Evolutionary conservation across 257 asterid species (phyloP), one percentile per base, ranked within the genome.

Genomic region (Nicotiana benthamiana): DNA sequence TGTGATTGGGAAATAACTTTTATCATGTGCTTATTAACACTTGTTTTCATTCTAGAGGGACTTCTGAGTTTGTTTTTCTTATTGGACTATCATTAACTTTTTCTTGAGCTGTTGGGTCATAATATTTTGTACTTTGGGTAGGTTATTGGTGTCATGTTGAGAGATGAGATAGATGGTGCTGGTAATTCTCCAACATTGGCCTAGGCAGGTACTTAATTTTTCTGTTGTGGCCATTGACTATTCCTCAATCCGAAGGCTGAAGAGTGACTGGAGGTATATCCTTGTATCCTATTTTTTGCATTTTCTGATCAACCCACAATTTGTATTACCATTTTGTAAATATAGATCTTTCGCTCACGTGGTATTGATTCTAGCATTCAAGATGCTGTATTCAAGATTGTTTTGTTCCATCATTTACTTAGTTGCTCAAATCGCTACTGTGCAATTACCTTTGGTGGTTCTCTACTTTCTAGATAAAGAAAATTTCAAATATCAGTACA

Each of bases 301-400:
- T 74, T 70, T 83, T 51, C 16, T 48, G 62, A 28, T 79, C 79
- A 79, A 77, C 32, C 77, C 78, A 32, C 57, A 56, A 17, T 63
- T 64, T 81, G 68, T 78, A 81, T 32, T 54, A 78, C 46, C 66
- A 26, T 65, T 83, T 83, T 86, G 89, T 81, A 64, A 77, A 86
- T 83, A 79, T 74, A 15, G 43, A 22, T 48, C 40, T 48, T 26
- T 32, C 24, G 9, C 79, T 26, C 61, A 43, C 34, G 22, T 22
- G 79, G 61, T 48, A 16, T 9, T 26, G 24, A 8, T 74, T 22
- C 78, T 74, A 48, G 79, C 43, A 26, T 48, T 26, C 79, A 74
- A 48, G 61, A 72, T 74, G 12, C 12, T 40, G 48, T 40, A 40
- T 40, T 40, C 48, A 74, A 74, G 61, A 72, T 74, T 26, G 61